These are phyloP conservation scores for Annulohypoxylon truncatum DNA, from an alignment of 2,329 filamentous ascomycete species.

Conservation along the genomic window DNA sequence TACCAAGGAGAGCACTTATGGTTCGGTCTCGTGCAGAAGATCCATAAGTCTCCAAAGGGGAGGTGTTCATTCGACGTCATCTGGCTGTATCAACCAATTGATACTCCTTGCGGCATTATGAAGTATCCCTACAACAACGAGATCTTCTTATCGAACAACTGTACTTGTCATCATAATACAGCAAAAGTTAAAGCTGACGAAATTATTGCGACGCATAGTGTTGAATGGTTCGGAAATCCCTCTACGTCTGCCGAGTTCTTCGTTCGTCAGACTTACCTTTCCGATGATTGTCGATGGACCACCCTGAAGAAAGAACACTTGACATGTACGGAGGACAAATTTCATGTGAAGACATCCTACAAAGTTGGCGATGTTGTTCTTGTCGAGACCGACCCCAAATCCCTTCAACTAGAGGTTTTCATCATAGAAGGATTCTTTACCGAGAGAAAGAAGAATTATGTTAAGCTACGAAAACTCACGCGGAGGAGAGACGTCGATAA, in stretches of 20 bases:
- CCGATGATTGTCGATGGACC: conserved; percentile 70
- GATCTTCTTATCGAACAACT: conserved; percentile 80
- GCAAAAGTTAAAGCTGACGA: conserved; percentile 64
- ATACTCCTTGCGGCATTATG: conserved; percentile 76
- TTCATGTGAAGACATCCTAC: conserved; percentile 50
- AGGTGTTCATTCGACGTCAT: conserved; percentile 68
- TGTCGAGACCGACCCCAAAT: conserved; percentile 47
- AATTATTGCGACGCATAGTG: conserved; percentile 66
- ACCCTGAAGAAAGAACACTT: conserved; percentile 67
- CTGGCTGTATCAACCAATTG: conserved; percentile 78
- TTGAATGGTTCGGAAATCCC: conserved; percentile 68
- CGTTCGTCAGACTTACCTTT: conserved; percentile 76
- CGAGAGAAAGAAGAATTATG: conserved; percentile 43
- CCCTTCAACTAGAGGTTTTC: conserved; percentile 66
- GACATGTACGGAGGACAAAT: conserved; percentile 58
- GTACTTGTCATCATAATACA: conserved; percentile 66
- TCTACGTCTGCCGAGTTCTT: conserved; percentile 67
- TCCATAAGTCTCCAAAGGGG: conserved; percentile 55
- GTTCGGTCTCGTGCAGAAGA: conserved; percentile 75
- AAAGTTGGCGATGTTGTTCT: conserved; percentile 71
- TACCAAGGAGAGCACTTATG: conserved; percentile 65
- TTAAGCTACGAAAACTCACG: conserved; percentile 63
- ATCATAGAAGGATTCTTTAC: conserved; percentile 61
- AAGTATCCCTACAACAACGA: conserved; percentile 78
- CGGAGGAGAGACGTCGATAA: conserved; percentile 60